These are phyloP conservation scores for Bruguiera hainesii DNA, from an alignment of 441 rosid genomes.

Conservation along the genomic window DNA sequence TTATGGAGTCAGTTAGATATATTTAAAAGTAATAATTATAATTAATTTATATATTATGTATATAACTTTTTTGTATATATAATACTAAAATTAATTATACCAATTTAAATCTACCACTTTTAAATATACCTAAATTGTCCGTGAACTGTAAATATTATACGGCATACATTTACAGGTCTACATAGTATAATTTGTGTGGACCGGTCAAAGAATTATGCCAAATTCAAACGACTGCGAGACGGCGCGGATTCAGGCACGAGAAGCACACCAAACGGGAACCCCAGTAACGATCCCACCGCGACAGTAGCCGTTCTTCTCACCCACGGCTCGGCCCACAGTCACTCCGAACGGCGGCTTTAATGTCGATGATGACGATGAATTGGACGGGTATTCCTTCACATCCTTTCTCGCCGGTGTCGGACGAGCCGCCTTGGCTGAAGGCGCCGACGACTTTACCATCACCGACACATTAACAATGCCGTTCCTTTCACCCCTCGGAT, in stretches of 20 bases:
- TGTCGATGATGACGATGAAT: constrained; percentile 3
- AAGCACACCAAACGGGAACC: constrained; percentile 24
- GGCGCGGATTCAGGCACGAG: constrained; percentile 1
- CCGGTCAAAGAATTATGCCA: no score
- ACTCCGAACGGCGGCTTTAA: constrained; percentile 7
- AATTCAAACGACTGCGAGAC: background rate
- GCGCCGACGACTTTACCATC: constrained; percentile 27
- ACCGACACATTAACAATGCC: constrained; percentile 65
- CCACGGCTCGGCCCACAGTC: background rate
- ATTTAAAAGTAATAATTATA: no score
- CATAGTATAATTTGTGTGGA: no score
- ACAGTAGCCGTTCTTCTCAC: background rate
- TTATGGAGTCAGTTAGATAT: no score
- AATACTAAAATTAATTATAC: no score
- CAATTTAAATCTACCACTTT: no score
- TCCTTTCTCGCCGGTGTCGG: background rate
- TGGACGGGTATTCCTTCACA: constrained; percentile 13
- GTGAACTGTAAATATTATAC: no score
- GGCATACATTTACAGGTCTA: no score
- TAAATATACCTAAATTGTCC: no score
- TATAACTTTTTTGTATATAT: no score
- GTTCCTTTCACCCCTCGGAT: constrained; percentile 42
- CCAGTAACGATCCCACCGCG: constrained; percentile 20
- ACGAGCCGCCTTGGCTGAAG: background rate
- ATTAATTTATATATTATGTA: no score